Conservation (phyloP, 495 filamentous ascomycete species). For the Chaetomium fimeti region DNA sequence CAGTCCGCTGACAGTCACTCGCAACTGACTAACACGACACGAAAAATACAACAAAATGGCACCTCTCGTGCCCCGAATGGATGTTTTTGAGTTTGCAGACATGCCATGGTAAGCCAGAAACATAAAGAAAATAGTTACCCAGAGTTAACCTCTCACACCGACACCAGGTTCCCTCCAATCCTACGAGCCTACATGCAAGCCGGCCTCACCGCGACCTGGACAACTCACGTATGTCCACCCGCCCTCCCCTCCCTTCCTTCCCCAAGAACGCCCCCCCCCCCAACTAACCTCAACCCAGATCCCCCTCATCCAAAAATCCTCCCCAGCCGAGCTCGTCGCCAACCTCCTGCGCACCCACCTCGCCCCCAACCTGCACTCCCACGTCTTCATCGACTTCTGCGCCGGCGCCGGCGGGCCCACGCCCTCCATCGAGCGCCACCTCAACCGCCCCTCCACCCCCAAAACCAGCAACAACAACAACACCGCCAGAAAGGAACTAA, state of each 20-base stretch:
- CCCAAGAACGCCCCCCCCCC: no score
- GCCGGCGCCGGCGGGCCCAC: constrained; percentile 71
- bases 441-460: constrained; percentile 43
- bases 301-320: constrained; percentile 47
- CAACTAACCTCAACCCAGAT: constrained; percentile 23
- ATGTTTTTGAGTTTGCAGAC: constrained; percentile 58
- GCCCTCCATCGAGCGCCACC: constrained; percentile 56
- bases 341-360: constrained; percentile 48
- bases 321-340: constrained; percentile 49
- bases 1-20: neutral
- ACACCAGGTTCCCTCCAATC: constrained; percentile 52
- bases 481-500: neutral
- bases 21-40: constrained; percentile 5
- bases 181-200: constrained; percentile 52
- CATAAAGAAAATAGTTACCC: neutral
- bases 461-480: neutral
- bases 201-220: constrained; percentile 53
- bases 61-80: constrained; percentile 51
- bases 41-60: constrained; percentile 38
- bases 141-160: neutral
- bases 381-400: constrained; percentile 70
- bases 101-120: constrained; percentile 46
- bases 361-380: constrained; percentile 37
- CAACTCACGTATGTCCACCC: constrained; percentile 32
- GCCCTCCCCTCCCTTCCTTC: no score